Evolutionary conservation across 257 asterid genomes (phyloP).

Genomic region (Ophiorrhiza pumila): DNA sequence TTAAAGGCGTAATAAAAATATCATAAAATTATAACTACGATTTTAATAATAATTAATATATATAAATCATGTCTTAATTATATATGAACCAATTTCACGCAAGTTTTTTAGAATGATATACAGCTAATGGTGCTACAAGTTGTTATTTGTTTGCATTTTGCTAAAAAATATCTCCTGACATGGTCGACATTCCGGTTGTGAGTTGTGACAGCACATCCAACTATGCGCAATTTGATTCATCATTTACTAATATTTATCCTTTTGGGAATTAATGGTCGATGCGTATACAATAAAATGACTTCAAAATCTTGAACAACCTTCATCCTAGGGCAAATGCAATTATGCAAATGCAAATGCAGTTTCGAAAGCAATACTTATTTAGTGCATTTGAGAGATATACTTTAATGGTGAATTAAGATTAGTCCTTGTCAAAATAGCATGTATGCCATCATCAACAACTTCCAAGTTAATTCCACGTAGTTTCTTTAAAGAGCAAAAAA

Average conservation of each 20-base stretch:
- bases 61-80: too few species aligned
- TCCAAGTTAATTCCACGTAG: background rate
- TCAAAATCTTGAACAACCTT: background rate
- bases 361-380: background rate
- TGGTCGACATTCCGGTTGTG: background rate
- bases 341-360: background rate
- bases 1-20: too few species aligned
- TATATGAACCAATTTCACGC: too few species aligned
- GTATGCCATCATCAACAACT: background rate
- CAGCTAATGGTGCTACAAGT: background rate
- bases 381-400: too few species aligned
- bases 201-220: conserved; percentile 11
- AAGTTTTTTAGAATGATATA: too few species aligned
- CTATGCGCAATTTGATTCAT: background rate
- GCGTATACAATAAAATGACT: background rate
- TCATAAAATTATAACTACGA: too few species aligned
- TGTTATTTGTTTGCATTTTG: background rate
- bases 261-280: background rate
- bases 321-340: background rate
- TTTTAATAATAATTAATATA: too few species aligned
- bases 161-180: conserved; percentile 4
- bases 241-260: background rate
- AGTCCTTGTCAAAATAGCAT: background rate
- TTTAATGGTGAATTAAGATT: too few species aligned
- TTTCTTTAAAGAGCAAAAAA: background rate